These are phyloP conservation scores for Botrytis elliptica DNA, from an alignment of 2,329 filamentous ascomycete species.

Conservation along the genomic window DNA sequence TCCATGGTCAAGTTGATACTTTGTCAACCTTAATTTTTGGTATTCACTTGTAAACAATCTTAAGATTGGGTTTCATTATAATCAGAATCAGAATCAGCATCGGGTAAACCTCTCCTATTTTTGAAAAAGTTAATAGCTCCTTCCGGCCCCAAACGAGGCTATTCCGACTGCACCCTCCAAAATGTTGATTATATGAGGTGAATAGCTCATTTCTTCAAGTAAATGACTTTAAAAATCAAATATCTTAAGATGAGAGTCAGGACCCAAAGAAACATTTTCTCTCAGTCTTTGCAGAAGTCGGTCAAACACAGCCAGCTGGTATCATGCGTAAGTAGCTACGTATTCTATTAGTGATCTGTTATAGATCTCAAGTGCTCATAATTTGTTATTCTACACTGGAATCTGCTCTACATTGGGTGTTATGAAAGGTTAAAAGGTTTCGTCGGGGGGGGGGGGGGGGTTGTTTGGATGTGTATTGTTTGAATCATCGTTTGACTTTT, in stretches of 20 bases:
- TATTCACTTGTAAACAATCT: not conserved
- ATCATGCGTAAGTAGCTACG: not conserved
- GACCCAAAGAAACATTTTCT: not conserved
- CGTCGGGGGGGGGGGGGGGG: too few relatives aligned
- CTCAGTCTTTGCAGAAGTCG: not conserved
- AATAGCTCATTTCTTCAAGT: not conserved
- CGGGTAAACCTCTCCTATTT: not conserved
- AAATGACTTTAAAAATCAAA: too few relatives aligned
- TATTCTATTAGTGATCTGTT: not conserved
- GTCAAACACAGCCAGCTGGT: not conserved
- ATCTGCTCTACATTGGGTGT: not conserved
- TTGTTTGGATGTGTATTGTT: not conserved
- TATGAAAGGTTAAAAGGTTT: not conserved
- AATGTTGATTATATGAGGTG: not conserved
- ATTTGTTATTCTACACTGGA: not conserved
- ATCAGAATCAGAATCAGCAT: not conserved
- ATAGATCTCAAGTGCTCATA: not conserved
- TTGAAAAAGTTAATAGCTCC: not conserved
- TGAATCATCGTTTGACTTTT: not conserved
- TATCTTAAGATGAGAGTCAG: not conserved
- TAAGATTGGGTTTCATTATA: accelerated
- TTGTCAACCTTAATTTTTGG: not conserved
- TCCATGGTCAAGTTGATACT: not conserved
- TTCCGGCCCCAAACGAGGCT: not conserved
- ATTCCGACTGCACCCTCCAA: not conserved